A percentile compares a stretch with the other conserved stretches of the same genome.
These are phyloP conservation scores for Vachellia pachyceras DNA, from an alignment of 306 rosid genomes.

Conservation along the genomic window DNA sequence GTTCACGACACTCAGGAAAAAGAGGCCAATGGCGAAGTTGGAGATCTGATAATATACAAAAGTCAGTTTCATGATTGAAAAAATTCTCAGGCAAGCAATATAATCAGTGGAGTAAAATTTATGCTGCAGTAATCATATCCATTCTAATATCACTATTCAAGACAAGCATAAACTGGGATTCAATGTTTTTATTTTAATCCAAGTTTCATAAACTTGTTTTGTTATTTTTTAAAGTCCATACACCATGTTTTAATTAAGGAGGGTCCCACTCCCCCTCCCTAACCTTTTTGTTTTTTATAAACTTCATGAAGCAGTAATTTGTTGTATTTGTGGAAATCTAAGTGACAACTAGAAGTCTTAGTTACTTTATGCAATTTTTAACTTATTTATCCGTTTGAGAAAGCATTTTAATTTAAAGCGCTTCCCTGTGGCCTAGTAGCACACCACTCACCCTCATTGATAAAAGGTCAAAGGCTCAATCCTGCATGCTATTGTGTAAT, in stretches of 20 bases:
- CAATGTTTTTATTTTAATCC: not conserved
- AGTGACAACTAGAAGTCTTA: not conserved
- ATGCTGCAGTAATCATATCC: no score
- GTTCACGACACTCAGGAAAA: slow-evolving; percentile 91
- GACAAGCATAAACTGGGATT: not conserved
- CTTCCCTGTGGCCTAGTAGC: no score
- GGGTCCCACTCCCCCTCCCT: not conserved
- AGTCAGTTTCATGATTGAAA: slow-evolving; percentile 19
- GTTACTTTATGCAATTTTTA: not conserved
- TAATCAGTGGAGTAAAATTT: not conserved
- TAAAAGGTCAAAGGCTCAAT: no score
- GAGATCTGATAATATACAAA: slow-evolving; percentile 64
- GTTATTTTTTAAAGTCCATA: not conserved
- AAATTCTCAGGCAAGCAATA: not conserved
- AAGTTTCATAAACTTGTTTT: not conserved
- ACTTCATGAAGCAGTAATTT: not conserved
- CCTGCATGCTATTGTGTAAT: no score
- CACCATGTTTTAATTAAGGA: not conserved
- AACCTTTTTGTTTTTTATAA: not conserved
- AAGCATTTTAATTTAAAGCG: not conserved
- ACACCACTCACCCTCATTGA: no score
- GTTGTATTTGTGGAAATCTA: slow-evolving; percentile 1
- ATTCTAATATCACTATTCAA: no score
- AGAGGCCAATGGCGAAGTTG: slow-evolving; percentile 90
- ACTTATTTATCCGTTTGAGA: not conserved